phyloP scores from a whole-genome alignment of 495 filamentous ascomycete species.

The Tuber indicum region DNA sequence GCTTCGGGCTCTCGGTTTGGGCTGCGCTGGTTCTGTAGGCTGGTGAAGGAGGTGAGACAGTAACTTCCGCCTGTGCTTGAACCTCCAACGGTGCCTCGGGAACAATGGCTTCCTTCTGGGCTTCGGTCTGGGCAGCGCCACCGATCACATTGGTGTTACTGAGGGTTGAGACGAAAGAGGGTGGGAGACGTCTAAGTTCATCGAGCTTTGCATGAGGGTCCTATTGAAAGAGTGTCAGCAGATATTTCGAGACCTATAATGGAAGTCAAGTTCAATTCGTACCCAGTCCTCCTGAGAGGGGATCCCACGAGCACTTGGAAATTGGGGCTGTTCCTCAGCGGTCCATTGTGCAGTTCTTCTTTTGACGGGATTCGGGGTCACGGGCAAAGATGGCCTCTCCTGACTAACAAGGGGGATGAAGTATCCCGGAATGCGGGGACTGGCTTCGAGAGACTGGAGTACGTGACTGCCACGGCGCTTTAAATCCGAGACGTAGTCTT shows the following conservation, averaged over 20 bases:
- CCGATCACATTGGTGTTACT: constrained; percentile 16
- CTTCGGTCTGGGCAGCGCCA: background rate
- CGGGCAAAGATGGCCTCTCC: constrained; percentile 29
- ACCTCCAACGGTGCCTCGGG: background rate
- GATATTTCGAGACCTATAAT: constrained; percentile 2
- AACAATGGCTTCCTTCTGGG: background rate
- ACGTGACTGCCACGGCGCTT: constrained; percentile 15
- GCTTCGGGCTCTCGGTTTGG: constrained; percentile 32
- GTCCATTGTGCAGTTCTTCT: constrained; percentile 26
- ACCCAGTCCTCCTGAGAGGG: constrained; percentile 42
- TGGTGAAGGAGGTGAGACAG: constrained; percentile 6
- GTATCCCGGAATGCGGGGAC: constrained; percentile 19
- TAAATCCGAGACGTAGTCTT: constrained; percentile 36
- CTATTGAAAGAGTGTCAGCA: constrained; percentile 30
- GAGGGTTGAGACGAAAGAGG: constrained; percentile 33
- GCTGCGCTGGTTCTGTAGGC: constrained; percentile 24
- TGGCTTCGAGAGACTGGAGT: constrained; percentile 18
- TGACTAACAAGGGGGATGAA: constrained; percentile 20
- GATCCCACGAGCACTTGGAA: constrained; percentile 39
- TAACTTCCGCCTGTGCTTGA: constrained; percentile 4
- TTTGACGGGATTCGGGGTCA: constrained; percentile 35
- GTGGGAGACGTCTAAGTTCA: constrained; percentile 38
- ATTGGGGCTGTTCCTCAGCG: constrained; percentile 29
- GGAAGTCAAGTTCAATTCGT: constrained; percentile 21
- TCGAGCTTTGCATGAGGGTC: constrained; percentile 41